phyloP scores from a whole-genome alignment of 2,329 filamentous ascomycete species.

The Exutisphaerella laricina region DNA sequence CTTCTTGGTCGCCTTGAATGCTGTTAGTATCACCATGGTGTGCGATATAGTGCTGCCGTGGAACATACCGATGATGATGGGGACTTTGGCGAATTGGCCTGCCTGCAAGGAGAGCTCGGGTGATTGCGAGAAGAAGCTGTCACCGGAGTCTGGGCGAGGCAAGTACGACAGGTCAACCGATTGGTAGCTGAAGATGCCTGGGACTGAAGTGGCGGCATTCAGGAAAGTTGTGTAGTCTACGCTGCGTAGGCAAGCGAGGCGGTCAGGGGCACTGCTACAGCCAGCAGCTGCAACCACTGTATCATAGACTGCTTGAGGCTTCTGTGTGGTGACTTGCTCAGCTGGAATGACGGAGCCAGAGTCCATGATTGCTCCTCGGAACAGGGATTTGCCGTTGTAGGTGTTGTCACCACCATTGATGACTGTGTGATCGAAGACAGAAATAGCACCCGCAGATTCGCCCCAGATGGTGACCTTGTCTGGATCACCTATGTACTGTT shows the following conservation, averaged over 20 bases:
- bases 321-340: slow-evolving; percentile 30
- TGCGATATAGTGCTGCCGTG: too few species aligned
- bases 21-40: too few species aligned
- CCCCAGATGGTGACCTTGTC: slow-evolving; percentile 24
- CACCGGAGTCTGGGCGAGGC: slow-evolving; percentile 60
- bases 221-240: slow-evolving; percentile 38
- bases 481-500: too few species aligned
- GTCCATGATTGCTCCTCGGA: slow-evolving; percentile 73
- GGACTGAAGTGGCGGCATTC: slow-evolving; percentile 63
- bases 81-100: slow-evolving; percentile 37
- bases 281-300: slow-evolving; percentile 1
- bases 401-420: slow-evolving; percentile 57
- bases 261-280: slow-evolving; percentile 21
- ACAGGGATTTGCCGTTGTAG: slow-evolving; percentile 69
- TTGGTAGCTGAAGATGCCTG: slow-evolving; percentile 60
- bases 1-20: slow-evolving; percentile 76
- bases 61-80: slow-evolving; percentile 62
- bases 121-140: slow-evolving; percentile 54
- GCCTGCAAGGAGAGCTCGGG: slow-evolving; percentile 52
- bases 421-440: slow-evolving; percentile 69
- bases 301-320: slow-evolving; percentile 8
- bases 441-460: slow-evolving; percentile 49
- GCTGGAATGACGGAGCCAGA: slow-evolving; percentile 60
- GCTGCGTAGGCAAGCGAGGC: slow-evolving; percentile 8
- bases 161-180: slow-evolving; percentile 64